Evolutionary conservation across 805 yeast genomes (phyloP), one percentile per base, ranked within the genome.

Genomic region (Pichia cabralensis): DNA sequence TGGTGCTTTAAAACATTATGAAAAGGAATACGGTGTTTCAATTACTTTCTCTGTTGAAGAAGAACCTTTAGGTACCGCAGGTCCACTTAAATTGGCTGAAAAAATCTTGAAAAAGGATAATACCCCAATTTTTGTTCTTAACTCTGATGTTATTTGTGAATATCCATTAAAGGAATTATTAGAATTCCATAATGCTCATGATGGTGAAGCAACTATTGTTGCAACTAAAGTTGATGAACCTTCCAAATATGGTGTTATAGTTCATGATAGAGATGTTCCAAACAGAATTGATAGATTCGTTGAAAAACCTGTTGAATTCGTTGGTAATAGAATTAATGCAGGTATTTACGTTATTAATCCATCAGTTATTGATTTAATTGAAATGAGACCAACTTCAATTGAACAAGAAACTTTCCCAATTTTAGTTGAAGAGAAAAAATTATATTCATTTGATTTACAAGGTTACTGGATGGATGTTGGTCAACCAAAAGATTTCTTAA

Each of bases 381-480:
- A 92, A 59, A 74, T 89, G 76, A 86, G 88, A 65, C 99, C 99
- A 64, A 92, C 99, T 50, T 89, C 97, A 34, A 92, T 92, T 54
- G 99, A 92, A 74, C 88, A 88, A 80, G 99, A 92, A 74, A 88
- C 96, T 50, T 92, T 92, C 96, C 99, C 99, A 55, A 67, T 70
- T 54, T 75, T 92, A 53, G 96, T 94, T 48, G 94, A 83, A 65
- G 68, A 80, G 59, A 86, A 80, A 58, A 73, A 80, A 42, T 74
- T 92, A 55, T 92, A 79, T 74, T 88, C 97, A 36, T 92, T 83
- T 57, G 99, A 92, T 65, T 76, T 92, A 58, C 96, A 92, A 71
- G 97, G 98, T 48, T 92, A 78, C 83, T 92, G 99, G 99, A 92
- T 92, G 98, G 99, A 92, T 65, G 96, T 92, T 50, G 99, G 99